phyloP scores from a whole-genome alignment of 306 rosid genomes.

The Gleditsia sinensis region DNA sequence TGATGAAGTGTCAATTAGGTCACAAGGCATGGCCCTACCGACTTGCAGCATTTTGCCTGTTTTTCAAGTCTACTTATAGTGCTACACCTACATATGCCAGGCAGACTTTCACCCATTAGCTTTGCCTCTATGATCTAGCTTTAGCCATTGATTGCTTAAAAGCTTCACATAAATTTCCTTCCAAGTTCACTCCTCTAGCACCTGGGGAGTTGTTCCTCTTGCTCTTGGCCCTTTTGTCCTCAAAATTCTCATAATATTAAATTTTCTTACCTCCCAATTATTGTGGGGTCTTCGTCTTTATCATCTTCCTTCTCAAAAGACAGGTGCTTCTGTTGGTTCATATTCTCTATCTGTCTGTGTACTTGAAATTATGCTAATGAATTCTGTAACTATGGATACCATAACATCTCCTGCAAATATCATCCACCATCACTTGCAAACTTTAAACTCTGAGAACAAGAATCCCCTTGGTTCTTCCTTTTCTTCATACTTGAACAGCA shows the following conservation, averaged over 20 bases:
- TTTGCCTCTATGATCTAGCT: slow-evolving; percentile 10
- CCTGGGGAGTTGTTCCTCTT: slow-evolving; percentile 13
- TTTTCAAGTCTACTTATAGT: slow-evolving; percentile 54
- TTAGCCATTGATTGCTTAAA: slow-evolving; percentile 27
- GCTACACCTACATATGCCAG: slow-evolving; percentile 34
- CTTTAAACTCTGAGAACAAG: slow-evolving; percentile 35
- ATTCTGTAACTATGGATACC: slow-evolving; percentile 50
- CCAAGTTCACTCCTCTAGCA: slow-evolving; percentile 15
- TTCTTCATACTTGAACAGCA: slow-evolving; percentile 55
- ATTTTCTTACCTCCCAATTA: slow-evolving; percentile 4
- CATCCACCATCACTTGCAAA: slow-evolving; percentile 39
- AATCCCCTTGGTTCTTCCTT: slow-evolving; percentile 48
- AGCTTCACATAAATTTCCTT: slow-evolving; percentile 39
- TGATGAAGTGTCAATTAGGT: slow-evolving; percentile 46
- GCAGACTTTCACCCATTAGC: slow-evolving; percentile 37
- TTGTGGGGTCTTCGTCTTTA: slow-evolving; percentile 38
- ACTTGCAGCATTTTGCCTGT: slow-evolving; percentile 47
- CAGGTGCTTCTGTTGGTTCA: slow-evolving; percentile 12
- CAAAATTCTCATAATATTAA: background rate
- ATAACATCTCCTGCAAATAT: slow-evolving; percentile 46
- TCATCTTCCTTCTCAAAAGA: slow-evolving; percentile 31
- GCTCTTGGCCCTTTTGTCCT: slow-evolving; percentile 28
- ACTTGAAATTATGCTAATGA: background rate
- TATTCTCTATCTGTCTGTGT: slow-evolving; percentile 21
- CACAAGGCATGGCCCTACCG: slow-evolving; percentile 57